Percentiles rank a stretch among this genome's conserved stretches.
Conservation (phyloP, 2,329 filamentous ascomycete genomes). For the Lecanosticta acicola region DNA sequence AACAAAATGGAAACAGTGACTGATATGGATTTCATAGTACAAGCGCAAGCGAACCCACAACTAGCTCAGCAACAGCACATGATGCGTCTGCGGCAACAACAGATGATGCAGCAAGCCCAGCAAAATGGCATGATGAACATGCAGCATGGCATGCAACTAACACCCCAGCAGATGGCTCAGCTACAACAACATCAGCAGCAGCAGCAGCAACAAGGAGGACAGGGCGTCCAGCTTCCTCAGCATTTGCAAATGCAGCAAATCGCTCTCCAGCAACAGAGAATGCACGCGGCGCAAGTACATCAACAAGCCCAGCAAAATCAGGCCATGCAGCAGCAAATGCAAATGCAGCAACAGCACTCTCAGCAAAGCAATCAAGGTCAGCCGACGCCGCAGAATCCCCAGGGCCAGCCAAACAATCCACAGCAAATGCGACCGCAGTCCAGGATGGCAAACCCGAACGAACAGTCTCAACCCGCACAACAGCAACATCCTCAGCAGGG, state of each 20-base stretch:
- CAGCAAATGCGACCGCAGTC: slow-evolving; percentile 39
- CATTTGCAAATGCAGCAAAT: slow-evolving; percentile 36
- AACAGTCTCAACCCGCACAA: slow-evolving; percentile 27
- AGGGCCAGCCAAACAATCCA: slow-evolving; percentile 32
- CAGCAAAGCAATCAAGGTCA: slow-evolving; percentile 47
- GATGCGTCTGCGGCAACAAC: slow-evolving; percentile 44
- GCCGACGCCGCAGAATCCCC: slow-evolving; percentile 36
- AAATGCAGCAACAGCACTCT: slow-evolving; percentile 45
- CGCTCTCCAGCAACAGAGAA: slow-evolving; percentile 33
- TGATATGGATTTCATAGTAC: slow-evolving; percentile 34
- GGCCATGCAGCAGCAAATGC: slow-evolving; percentile 36
- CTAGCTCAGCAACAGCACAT: slow-evolving; percentile 32
- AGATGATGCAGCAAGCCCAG: slow-evolving; percentile 37
- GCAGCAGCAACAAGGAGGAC: slow-evolving; percentile 26
- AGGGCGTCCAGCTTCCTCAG: slow-evolving; percentile 19
- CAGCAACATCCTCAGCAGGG: slow-evolving; percentile 23
- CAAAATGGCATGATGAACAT: slow-evolving; percentile 25
- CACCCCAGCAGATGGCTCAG: slow-evolving; percentile 33
- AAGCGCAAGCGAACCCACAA: slow-evolving; percentile 35
- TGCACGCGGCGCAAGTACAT: slow-evolving; percentile 35
- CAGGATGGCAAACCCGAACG: slow-evolving; percentile 31
- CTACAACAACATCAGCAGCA: slow-evolving; percentile 33
- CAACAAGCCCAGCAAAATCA: slow-evolving; percentile 33
- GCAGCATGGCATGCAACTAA: slow-evolving; percentile 29
- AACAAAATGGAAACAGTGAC: neutral